Evolutionary conservation across 345 rosid species (phyloP).

Genomic region (Ceriops decandra): DNA sequence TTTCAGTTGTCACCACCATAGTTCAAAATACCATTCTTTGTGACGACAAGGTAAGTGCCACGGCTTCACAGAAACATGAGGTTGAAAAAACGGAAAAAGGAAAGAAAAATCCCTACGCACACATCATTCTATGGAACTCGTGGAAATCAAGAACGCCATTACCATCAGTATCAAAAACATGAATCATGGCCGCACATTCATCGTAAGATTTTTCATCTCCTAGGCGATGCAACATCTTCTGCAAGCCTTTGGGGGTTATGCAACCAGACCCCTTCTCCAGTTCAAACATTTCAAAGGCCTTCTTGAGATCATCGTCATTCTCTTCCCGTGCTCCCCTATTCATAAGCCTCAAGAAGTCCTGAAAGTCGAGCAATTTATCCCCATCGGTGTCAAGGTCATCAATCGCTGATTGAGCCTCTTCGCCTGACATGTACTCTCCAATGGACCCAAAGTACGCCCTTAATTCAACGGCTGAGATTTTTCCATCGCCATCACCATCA

Average conservation of each 20-base stretch:
- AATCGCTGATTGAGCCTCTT: slow-evolving; percentile 54
- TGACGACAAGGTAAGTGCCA: too few species aligned
- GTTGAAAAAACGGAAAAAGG: too few species aligned
- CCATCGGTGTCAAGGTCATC: slow-evolving; percentile 59
- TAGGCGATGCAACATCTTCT: slow-evolving; percentile 59
- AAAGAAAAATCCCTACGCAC: background rate
- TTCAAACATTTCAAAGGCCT: slow-evolving; percentile 88
- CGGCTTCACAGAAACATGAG: too few species aligned
- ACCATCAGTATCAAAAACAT: slow-evolving; percentile 68
- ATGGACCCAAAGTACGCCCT: slow-evolving; percentile 59
- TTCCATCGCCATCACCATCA: slow-evolving; percentile 70
- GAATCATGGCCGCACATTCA: slow-evolving; percentile 80
- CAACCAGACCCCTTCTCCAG: slow-evolving; percentile 69
- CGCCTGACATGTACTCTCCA: slow-evolving; percentile 65
- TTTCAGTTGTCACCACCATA: too few species aligned
- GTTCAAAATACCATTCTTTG: too few species aligned
- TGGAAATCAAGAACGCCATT: slow-evolving; percentile 83
- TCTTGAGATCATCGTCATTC: slow-evolving; percentile 49
- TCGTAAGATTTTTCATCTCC: slow-evolving; percentile 64
- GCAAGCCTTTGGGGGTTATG: slow-evolving; percentile 75
- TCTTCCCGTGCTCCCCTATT: slow-evolving; percentile 26
- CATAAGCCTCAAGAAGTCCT: slow-evolving; percentile 66
- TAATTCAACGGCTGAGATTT: slow-evolving; percentile 68
- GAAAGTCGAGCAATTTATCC: slow-evolving; percentile 58
- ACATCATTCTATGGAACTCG: slow-evolving; percentile 86